Evolutionary conservation across 371 early-diverging fungal genomes (phyloP).

Genomic region (Mucor velutinosus): DNA sequence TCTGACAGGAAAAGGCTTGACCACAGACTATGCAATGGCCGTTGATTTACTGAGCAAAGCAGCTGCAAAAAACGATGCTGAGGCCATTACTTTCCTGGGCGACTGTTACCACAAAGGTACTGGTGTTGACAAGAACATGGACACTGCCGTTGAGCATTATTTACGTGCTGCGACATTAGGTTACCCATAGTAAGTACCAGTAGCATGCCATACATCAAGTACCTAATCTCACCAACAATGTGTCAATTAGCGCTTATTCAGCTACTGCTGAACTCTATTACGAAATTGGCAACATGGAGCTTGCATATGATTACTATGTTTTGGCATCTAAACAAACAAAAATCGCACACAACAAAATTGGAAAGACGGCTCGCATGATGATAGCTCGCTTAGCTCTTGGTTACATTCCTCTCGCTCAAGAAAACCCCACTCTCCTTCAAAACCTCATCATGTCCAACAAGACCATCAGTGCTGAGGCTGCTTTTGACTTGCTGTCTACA

Average conservation of each 20-base stretch:
- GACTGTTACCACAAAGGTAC: conserved; percentile 57
- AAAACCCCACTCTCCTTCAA: conserved; percentile 7
- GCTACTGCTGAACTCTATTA: conserved; percentile 48
- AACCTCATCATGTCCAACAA: not conserved
- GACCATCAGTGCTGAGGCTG: conserved; percentile 15
- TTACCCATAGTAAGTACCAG: conserved; percentile 35
- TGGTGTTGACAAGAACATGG: conserved; percentile 55
- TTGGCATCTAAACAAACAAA: conserved; percentile 38
- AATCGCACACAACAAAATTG: conserved; percentile 33
- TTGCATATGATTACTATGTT: conserved; percentile 41
- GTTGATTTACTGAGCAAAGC: conserved; percentile 79
- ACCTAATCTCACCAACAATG: not conserved
- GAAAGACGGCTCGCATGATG: conserved; percentile 44
- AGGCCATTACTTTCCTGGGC: conserved; percentile 76
- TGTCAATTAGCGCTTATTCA: conserved; percentile 41
- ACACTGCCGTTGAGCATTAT: conserved; percentile 56
- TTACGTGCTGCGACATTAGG: conserved; percentile 40
- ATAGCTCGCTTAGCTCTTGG: conserved; percentile 45
- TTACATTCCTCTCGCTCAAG: conserved; percentile 29
- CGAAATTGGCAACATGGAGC: conserved; percentile 33
- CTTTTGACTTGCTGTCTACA: conserved; percentile 28
- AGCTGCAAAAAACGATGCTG: conserved; percentile 76
- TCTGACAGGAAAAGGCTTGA: conserved; percentile 65
- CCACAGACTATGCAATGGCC: conserved; percentile 67
- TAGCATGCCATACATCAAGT: not conserved